Evolutionary conservation across 2,329 filamentous ascomycete genomes (phyloP).

Genomic region (Fusarium stilboides): DNA sequence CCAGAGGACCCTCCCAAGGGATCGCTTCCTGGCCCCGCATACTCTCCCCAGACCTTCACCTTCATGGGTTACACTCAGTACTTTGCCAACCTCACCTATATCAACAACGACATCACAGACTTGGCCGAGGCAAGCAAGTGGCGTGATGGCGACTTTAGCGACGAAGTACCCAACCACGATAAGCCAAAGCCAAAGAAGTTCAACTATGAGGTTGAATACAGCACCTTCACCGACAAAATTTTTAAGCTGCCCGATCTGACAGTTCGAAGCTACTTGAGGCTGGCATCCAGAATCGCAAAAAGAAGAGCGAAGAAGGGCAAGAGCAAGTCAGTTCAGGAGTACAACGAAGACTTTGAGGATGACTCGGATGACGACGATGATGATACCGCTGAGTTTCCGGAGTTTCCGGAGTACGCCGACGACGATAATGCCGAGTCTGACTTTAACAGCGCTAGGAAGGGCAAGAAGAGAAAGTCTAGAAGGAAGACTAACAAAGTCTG

Average conservation of each 20-base stretch:
- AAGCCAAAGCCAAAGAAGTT: constrained; percentile 76
- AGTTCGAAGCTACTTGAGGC: constrained; percentile 82
- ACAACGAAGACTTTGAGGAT: constrained; percentile 46
- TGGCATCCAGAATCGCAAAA: constrained; percentile 83
- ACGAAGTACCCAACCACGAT: constrained; percentile 66
- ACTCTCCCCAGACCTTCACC: constrained; percentile 86
- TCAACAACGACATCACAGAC: constrained; percentile 79
- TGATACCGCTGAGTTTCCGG: constrained; percentile 32
- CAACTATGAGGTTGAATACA: constrained; percentile 86
- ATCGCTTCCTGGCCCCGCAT: constrained; percentile 87
- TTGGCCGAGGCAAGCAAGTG: constrained; percentile 63
- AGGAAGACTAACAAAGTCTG: constrained; percentile 77
- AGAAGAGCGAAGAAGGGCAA: constrained; percentile 44
- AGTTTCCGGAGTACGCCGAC: constrained; percentile 33
- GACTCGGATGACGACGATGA: constrained; percentile 49
- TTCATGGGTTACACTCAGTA: constrained; percentile 89
- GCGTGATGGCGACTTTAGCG: constrained; percentile 75
- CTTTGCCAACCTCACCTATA: constrained; percentile 91
- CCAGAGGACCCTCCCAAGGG: constrained; percentile 82
- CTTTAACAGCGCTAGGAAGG: constrained; percentile 23
- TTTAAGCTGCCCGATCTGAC: constrained; percentile 88
- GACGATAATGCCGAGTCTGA: constrained; percentile 42
- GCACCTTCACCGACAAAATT: constrained; percentile 81
- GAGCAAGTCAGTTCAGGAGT: constrained; percentile 40
- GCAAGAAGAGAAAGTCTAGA: constrained; percentile 59